Conservation (phyloP, 2,329 filamentous ascomycete genomes). For the Microdochium bolleyi region DNA sequence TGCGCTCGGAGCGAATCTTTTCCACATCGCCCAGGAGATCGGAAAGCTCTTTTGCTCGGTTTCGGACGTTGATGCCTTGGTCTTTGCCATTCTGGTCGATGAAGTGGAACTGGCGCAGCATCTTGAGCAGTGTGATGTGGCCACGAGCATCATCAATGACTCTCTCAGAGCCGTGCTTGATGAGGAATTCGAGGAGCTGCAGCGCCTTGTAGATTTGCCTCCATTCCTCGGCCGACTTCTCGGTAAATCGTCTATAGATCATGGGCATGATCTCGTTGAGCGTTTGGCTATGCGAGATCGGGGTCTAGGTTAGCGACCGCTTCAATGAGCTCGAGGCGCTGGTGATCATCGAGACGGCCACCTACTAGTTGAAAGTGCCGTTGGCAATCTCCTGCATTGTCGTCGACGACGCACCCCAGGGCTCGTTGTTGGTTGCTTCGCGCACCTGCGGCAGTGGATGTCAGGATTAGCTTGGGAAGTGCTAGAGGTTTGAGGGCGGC, state of each 20-base stretch:
- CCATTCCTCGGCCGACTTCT: conserved; percentile 98
- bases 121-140: conserved; percentile 91
- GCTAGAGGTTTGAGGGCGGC: not conserved
- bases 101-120: conserved; percentile 97
- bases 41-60: conserved; percentile 89
- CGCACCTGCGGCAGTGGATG: conserved; percentile 55
- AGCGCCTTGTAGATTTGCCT: conserved; percentile 98
- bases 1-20: conserved; percentile 69
- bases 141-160: conserved; percentile 96
- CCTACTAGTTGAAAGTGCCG: conserved; percentile 96
- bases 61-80: conserved; percentile 94
- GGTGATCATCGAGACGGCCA: conserved; percentile 7
- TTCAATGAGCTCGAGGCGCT: not conserved
- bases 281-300: conserved; percentile 58
- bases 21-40: conserved; percentile 93
- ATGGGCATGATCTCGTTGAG: conserved; percentile 99
- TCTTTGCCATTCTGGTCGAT: conserved; percentile 97
- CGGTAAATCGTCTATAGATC: conserved; percentile 98
- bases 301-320: conserved; percentile 6
- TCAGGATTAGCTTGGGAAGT: not conserved
- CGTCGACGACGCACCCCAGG: conserved; percentile 81
- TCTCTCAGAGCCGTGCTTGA: conserved; percentile 96
- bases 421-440: conserved; percentile 98
- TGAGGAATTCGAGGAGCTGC: conserved; percentile 90
- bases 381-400: conserved; percentile 98